Evolutionary conservation across 352 stramenopile genomes (phyloP).

Genomic region (Phytopythium boreale): DNA sequence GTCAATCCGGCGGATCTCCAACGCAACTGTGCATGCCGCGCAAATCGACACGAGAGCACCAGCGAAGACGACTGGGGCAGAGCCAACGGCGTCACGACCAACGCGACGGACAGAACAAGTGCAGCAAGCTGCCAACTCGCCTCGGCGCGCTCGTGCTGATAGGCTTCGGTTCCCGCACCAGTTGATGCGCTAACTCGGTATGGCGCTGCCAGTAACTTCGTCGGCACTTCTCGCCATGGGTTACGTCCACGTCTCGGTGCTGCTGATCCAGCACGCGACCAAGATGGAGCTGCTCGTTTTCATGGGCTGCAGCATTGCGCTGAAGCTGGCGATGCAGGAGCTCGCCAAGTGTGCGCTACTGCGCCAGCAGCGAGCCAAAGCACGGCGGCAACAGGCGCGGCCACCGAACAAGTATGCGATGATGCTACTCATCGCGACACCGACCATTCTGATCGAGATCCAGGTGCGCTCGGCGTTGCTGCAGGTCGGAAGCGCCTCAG

Average conservation of each 20-base stretch:
- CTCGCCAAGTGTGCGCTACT: not conserved
- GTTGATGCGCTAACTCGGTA: not conserved
- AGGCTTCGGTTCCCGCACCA: not conserved
- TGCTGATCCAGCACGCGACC: not conserved
- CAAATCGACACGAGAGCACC: not conserved
- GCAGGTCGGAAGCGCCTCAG: slow-evolving; percentile 14
- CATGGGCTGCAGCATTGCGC: not conserved
- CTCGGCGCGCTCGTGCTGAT: not conserved
- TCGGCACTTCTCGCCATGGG: not conserved
- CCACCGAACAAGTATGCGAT: not conserved
- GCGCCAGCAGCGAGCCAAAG: not conserved
- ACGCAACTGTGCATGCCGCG: not conserved
- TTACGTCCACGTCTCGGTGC: not conserved
- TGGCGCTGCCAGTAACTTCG: not conserved
- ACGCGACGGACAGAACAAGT: not conserved
- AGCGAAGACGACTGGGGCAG: not conserved
- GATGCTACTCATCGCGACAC: slow-evolving; percentile 17
- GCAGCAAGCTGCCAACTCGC: not conserved
- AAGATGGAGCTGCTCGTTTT: not conserved
- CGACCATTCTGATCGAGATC: slow-evolving; percentile 36
- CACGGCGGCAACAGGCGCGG: not conserved
- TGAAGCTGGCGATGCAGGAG: not conserved
- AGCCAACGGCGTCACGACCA: not conserved
- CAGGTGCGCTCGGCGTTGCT: slow-evolving; percentile 36
- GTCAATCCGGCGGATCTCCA: not conserved